These are phyloP conservation scores for Aeschynomene evenia DNA, from an alignment of 306 rosid species.

Conservation along the genomic window DNA sequence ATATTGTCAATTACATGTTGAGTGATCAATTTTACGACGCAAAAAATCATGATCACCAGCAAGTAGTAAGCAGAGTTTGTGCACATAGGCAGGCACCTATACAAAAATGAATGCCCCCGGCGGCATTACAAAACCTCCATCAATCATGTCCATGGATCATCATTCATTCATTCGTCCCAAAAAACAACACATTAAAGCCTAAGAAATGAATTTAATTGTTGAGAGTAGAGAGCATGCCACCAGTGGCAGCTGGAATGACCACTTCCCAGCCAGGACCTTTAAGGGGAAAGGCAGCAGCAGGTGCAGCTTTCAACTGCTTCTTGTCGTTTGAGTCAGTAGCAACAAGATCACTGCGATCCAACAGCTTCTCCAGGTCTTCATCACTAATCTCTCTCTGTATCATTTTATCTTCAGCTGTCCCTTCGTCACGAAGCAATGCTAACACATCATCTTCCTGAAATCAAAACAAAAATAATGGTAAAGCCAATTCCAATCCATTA, in stretches of 20 bases:
- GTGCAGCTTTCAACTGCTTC: constrained; percentile 12
- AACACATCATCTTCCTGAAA: constrained; percentile 68
- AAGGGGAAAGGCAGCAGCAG: constrained; percentile 37
- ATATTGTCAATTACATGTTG: neutral
- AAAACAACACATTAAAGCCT: constrained; percentile 4
- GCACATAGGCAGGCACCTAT: constrained; percentile 8
- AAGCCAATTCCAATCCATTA: neutral
- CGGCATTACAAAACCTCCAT: constrained; percentile 7
- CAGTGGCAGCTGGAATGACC: constrained; percentile 70
- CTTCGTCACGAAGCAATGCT: constrained; percentile 71
- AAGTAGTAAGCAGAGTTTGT: constrained; percentile 13
- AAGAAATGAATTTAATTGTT: constrained; percentile 45
- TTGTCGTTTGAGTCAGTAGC: constrained; percentile 10
- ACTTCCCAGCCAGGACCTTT: constrained; percentile 99
- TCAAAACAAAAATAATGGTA: constrained; percentile 10
- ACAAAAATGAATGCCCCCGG: constrained; percentile 41
- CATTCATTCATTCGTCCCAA: no score
- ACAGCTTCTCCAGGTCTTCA: constrained; percentile 64
- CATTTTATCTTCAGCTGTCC: constrained; percentile 77
- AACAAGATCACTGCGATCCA: constrained; percentile 84
- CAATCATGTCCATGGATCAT: constrained; percentile 5
- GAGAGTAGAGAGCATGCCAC: constrained; percentile 86
- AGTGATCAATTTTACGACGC: neutral
- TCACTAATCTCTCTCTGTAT: constrained; percentile 70
- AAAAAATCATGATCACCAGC: neutral